phyloP scores from a whole-genome alignment of 2,329 filamentous ascomycete species.

The Trichocomaceae sp. region DNA sequence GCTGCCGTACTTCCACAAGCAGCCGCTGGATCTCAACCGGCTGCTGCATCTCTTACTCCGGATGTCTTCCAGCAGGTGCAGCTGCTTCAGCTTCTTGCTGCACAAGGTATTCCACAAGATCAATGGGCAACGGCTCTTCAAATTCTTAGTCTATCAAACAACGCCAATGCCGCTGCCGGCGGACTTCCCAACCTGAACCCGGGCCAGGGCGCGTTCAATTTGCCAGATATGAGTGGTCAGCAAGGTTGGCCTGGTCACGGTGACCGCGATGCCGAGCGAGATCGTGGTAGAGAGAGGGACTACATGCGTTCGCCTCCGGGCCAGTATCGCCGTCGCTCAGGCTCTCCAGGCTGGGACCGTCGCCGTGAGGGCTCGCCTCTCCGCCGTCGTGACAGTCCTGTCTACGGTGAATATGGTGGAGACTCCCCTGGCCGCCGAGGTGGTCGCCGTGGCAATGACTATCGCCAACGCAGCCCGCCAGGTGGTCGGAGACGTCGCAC shows the following conservation, averaged over 20 bases:
- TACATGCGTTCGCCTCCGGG: constrained; percentile 57
- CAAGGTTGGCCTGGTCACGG: constrained; percentile 29
- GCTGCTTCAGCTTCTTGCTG: constrained; percentile 66
- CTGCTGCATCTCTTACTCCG: constrained; percentile 26
- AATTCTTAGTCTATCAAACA: constrained; percentile 41
- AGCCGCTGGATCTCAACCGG: constrained; percentile 23
- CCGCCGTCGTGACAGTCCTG: constrained; percentile 60
- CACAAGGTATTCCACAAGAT: constrained; percentile 69
- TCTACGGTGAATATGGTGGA: constrained; percentile 66
- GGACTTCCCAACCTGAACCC: constrained; percentile 31
- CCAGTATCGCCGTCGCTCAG: constrained; percentile 62
- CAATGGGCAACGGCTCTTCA: constrained; percentile 60
- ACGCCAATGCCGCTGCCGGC: constrained; percentile 18
- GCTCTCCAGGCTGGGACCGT: constrained; percentile 71
- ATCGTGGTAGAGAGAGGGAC: constrained; percentile 57
- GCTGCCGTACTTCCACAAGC: constrained; percentile 39
- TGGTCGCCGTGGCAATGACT: constrained; percentile 53
- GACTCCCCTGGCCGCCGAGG: constrained; percentile 58
- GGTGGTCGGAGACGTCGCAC: constrained; percentile 61
- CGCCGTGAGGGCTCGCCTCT: constrained; percentile 59
- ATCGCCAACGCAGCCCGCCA: constrained; percentile 80
- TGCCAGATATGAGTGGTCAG: constrained; percentile 6
- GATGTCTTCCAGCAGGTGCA: constrained; percentile 62
- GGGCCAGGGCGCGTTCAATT: constrained; percentile 29
- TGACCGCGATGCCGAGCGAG: constrained; percentile 47